Conservation (phyloP, 371 early-diverging fungal genomes). For the Saksenaea vasiformis region DNA sequence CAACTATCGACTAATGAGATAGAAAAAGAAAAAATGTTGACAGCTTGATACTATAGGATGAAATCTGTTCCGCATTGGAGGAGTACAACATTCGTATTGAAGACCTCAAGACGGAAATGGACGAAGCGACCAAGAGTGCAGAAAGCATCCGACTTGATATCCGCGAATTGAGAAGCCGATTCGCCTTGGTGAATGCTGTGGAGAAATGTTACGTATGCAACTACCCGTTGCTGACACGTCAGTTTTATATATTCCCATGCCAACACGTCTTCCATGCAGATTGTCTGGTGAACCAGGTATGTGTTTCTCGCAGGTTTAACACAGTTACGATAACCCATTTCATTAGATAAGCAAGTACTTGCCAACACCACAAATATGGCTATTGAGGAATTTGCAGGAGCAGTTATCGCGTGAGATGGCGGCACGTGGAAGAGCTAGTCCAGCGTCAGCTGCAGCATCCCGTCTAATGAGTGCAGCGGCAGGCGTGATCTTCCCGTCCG, state of each 20-base stretch:
- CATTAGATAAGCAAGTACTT: constrained; percentile 35
- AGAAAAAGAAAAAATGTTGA: background rate
- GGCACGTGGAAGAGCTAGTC: background rate
- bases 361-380: constrained; percentile 37
- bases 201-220: constrained; percentile 84
- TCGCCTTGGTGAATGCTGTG: constrained; percentile 74
- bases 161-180: constrained; percentile 71
- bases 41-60: constrained; percentile 48
- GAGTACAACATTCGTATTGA: constrained; percentile 84
- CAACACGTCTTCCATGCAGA: constrained; percentile 93
- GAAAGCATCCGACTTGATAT: constrained; percentile 86
- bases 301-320: background rate
- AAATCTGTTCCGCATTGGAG: constrained; percentile 82
- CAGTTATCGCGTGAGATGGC: constrained; percentile 51
- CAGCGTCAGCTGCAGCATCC: constrained; percentile 20
- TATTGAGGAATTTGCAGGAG: constrained; percentile 55
- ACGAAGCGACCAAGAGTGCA: constrained; percentile 84
- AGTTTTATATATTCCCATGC: constrained; percentile 94
- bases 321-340: background rate
- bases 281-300: constrained; percentile 75
- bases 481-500: constrained; percentile 37
- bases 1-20: background rate
- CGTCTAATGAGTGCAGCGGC: constrained; percentile 40
- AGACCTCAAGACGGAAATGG: constrained; percentile 83
- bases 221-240: constrained; percentile 75